A percentile compares a stretch with the other conserved stretches of the same genome.
phyloP scores from a whole-genome alignment of 2,329 filamentous ascomycete genomes.

The Chrysoporthe austroafricana region DNA sequence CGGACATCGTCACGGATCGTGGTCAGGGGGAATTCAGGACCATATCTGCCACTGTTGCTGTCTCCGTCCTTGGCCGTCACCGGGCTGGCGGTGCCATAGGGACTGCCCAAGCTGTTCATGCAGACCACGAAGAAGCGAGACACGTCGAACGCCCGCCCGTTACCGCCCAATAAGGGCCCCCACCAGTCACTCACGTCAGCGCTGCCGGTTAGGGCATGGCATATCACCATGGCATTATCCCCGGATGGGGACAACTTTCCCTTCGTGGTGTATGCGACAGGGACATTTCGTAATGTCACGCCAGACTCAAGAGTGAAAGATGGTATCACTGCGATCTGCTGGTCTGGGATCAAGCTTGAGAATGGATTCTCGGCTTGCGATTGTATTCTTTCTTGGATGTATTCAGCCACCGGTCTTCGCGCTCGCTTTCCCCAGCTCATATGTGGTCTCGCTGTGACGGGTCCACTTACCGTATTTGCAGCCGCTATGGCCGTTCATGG shows the following conservation, averaged over 20 bases:
- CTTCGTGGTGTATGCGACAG: slow-evolving; percentile 69
- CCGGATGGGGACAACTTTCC: slow-evolving; percentile 61
- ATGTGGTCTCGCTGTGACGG: neutral
- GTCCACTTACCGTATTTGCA: slow-evolving; percentile 27
- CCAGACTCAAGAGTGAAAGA: slow-evolving; percentile 93
- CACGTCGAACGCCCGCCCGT: slow-evolving; percentile 79
- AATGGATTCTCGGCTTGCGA: slow-evolving; percentile 92
- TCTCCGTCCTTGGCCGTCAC: slow-evolving; percentile 88
- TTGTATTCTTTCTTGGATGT: slow-evolving; percentile 65
- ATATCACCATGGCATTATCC: slow-evolving; percentile 76
- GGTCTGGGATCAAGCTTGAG: slow-evolving; percentile 81
- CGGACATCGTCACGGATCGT: slow-evolving; percentile 95
- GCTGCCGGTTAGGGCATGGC: slow-evolving; percentile 83
- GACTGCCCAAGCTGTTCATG: slow-evolving; percentile 83
- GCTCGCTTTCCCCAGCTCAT: neutral
- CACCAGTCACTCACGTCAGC: slow-evolving; percentile 88
- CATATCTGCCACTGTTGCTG: slow-evolving; percentile 74
- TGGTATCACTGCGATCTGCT: slow-evolving; percentile 84
- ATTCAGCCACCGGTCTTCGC: slow-evolving; percentile 60
- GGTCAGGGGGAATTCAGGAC: slow-evolving; percentile 93
- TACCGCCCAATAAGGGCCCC: slow-evolving; percentile 79
- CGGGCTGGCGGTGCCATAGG: slow-evolving; percentile 85
- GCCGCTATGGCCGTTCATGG: slow-evolving; percentile 17
- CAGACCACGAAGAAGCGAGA: slow-evolving; percentile 85
- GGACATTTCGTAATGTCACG: slow-evolving; percentile 76